Evolutionary conservation across 2,329 filamentous ascomycete genomes (phyloP).

Genomic region (Colletotrichum sp.): DNA sequence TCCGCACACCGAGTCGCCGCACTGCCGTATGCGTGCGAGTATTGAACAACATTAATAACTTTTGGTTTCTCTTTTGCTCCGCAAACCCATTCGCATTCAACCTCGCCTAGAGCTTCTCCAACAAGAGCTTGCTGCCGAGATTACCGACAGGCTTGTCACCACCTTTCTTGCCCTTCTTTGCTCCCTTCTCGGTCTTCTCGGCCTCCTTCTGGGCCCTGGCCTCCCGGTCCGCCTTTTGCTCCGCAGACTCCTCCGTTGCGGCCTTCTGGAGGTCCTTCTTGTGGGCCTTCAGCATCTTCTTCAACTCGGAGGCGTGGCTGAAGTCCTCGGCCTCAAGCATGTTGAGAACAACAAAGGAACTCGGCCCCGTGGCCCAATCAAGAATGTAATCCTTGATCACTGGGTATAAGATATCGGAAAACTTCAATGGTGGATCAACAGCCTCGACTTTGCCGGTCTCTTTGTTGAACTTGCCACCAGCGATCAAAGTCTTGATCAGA

Average conservation of each 20-base stretch:
- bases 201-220: constrained; percentile 50
- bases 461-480: constrained; percentile 86
- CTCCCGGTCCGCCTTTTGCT: constrained; percentile 57
- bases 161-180: constrained; percentile 49
- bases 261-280: constrained; percentile 74
- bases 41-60: constrained; percentile 17
- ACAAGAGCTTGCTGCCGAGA: constrained; percentile 64
- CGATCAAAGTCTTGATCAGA: constrained; percentile 89
- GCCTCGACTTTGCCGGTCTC: constrained; percentile 72
- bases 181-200: constrained; percentile 38
- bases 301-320: constrained; percentile 67
- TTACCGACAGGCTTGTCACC: constrained; percentile 58
- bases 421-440: constrained; percentile 78
- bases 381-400: constrained; percentile 77
- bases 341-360: constrained; percentile 85
- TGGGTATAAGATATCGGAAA: constrained; percentile 82
- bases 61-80: constrained; percentile 10
- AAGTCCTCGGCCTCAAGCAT: constrained; percentile 80
- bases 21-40: constrained; percentile 10
- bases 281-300: constrained; percentile 74
- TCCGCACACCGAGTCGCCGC: background rate
- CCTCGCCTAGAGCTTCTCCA: constrained; percentile 56
- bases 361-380: constrained; percentile 84
- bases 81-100: constrained; percentile 1
- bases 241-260: constrained; percentile 61